Conservation (phyloP, 805 yeast species). For the Yarrowia porcina region DNA sequence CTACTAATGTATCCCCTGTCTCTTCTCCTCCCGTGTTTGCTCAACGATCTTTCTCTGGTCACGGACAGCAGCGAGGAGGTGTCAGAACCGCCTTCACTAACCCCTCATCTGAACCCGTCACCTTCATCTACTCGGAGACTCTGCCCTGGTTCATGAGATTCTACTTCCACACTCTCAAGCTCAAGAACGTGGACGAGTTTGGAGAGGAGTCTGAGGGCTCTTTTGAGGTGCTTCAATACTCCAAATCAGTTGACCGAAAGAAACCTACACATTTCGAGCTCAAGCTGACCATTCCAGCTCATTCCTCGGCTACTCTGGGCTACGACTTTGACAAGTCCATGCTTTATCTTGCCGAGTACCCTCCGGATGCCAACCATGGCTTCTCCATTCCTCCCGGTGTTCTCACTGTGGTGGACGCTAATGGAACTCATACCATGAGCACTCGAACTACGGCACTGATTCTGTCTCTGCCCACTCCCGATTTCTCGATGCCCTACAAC, state of each 20-base stretch:
- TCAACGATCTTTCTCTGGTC: conserved; percentile 85
- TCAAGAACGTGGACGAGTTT: conserved; percentile 33
- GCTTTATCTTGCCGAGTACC: conserved; percentile 82
- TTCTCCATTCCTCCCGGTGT: conserved; percentile 92
- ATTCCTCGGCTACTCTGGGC: conserved; percentile 56
- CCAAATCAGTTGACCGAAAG: conserved; percentile 74
- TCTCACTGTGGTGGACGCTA: conserved; percentile 49
- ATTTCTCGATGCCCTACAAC: conserved; percentile 97
- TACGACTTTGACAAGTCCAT: conserved; percentile 86
- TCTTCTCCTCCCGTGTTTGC: conserved; percentile 62
- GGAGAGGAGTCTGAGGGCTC: conserved; percentile 33
- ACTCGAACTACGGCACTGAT: conserved; percentile 83
- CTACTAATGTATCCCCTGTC: conserved; percentile 43
- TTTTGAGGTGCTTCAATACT: conserved; percentile 55
- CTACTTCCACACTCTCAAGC: conserved; percentile 65
- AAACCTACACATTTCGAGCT: conserved; percentile 84
- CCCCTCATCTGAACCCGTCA: conserved; percentile 50
- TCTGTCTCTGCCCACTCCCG: conserved; percentile 90
- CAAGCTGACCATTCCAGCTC: conserved; percentile 59
- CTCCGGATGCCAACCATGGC: conserved; percentile 99
- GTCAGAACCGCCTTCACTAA: conserved; percentile 75
- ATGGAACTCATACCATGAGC: conserved; percentile 27
- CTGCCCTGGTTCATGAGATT: conserved; percentile 91
- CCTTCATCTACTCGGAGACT: conserved; percentile 67
- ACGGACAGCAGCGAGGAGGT: conserved; percentile 89